A percentile compares a stretch with the other conserved stretches of the same genome.
These are phyloP conservation scores for Mortierella sp. DNA, from an alignment of 371 early-diverging fungal genomes.

Conservation along the genomic window DNA sequence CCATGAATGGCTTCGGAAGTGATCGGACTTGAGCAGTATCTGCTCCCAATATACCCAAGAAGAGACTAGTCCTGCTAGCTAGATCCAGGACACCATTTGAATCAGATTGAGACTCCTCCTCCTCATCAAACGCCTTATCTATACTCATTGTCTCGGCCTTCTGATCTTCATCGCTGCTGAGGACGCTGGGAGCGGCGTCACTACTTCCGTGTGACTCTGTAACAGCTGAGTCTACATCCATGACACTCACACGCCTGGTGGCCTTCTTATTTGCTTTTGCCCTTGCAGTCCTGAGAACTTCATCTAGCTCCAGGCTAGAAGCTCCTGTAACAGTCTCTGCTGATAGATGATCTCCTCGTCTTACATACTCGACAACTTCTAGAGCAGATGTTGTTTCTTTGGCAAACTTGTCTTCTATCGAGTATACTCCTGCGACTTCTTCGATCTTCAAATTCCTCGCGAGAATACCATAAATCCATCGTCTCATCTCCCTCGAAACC, in stretches of 20 bases:
- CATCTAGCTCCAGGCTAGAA: conserved; percentile 34
- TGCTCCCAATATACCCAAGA: conserved; percentile 41
- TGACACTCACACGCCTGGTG: conserved; percentile 26
- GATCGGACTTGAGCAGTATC: conserved; percentile 40
- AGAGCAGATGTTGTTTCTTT: neutral
- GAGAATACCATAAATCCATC: conserved; percentile 60
- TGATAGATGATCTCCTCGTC: conserved; percentile 50
- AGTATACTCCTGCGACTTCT: neutral
- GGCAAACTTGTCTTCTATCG: neutral
- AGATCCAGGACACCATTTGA: neutral
- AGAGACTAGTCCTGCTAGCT: conserved; percentile 47
- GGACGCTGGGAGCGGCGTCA: neutral
- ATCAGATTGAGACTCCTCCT: neutral
- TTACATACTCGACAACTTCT: conserved; percentile 53
- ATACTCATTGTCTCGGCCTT: conserved; percentile 12
- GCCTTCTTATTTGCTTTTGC: conserved; percentile 9
- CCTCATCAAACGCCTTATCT: conserved; percentile 6
- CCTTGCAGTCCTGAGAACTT: conserved; percentile 14
- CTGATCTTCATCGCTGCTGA: neutral
- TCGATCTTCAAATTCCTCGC: conserved; percentile 16
- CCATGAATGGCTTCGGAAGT: conserved; percentile 39
- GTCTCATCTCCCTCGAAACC: conserved; percentile 61
- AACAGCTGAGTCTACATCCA: conserved; percentile 27
- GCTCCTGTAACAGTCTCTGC: conserved; percentile 44
- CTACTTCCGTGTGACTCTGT: neutral